Evolutionary conservation across 1,284 basidiomycete genomes (phyloP), one percentile per base, ranked within the genome.

Genomic region (Ceratobasidium sp.): DNA sequence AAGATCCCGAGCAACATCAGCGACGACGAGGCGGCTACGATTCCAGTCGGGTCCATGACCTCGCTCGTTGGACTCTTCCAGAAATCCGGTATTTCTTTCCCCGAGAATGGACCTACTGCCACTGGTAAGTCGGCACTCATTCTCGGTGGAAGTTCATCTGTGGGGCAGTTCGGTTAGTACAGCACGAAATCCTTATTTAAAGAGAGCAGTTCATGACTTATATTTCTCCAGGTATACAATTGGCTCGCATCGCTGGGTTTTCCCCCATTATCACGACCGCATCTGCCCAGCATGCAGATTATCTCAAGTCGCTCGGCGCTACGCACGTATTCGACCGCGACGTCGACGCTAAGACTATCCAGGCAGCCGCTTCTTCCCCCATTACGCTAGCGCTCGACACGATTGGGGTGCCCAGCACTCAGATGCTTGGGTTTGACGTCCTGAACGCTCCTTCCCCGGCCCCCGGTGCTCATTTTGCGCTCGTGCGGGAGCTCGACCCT

Each of bases 291-390:
- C 85, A 89, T 76, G 78, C 80, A 22, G 81, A 80, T 0, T 78
- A 80, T 47, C 84, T 91, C 74, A 86, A 85, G 77, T 81, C 83
- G 0, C 81, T 88, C 29, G 89, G 90, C 1, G 90, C 88, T 0
- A 87, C 87, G 0, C 82, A 87, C 53, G 81, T 88, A 64, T 79
- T 90, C 64, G 86, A 89, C 75, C 84, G 87, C 53, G 79, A 82
- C 24, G 60, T 80, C 19, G 54, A 78, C 11, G 79, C 87, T 27
- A 76, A 75, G 0, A 75, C 67, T 0, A 79, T 82, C 56, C 27
- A 59, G 8, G 33, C 56, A n/a, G 29, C n/a, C 7, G 17, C 31
- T 29, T 29, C 31, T 36, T 7, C 17, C 8, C 29, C 73, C 17
- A 53, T 82, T 33, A 31, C 27, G 6, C 19, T 84, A 36, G 84